Conservation (phyloP, 1,284 basidiomycete species). For the Irpex sp. region DNA sequence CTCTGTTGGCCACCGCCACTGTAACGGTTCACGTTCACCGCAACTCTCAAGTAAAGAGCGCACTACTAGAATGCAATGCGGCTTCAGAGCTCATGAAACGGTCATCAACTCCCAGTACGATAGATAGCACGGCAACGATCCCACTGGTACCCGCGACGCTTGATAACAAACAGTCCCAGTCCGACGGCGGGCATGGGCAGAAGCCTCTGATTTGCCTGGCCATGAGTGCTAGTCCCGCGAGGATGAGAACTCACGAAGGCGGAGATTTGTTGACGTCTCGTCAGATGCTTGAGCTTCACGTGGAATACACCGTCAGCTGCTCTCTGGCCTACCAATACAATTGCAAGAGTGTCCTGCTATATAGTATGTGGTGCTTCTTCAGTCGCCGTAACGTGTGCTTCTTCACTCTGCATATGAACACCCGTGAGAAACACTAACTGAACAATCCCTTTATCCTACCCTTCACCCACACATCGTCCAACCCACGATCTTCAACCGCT, state of each 20-base stretch:
- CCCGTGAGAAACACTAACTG: background rate
- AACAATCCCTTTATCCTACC: conserved; percentile 52
- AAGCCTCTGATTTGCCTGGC: background rate
- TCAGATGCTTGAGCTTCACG: background rate
- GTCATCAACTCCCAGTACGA: too few species aligned
- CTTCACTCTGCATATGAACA: background rate
- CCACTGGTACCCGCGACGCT: too few species aligned
- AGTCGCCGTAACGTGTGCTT: too few species aligned
- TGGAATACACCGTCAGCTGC: background rate
- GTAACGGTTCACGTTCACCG: background rate
- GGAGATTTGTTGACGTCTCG: background rate
- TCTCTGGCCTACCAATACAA: background rate
- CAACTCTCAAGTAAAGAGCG: background rate
- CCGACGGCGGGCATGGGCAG: background rate
- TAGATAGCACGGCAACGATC: too few species aligned
- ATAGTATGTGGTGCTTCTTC: too few species aligned
- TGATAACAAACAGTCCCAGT: too few species aligned
- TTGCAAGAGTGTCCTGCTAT: background rate
- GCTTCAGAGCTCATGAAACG: background rate
- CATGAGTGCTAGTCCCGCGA: background rate
- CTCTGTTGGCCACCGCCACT: background rate
- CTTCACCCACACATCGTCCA: conserved; percentile 43
- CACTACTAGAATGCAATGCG: background rate
- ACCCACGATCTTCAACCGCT: conserved; percentile 39
- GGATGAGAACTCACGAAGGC: background rate